These are phyloP conservation scores for Cryphonectria carpinicola DNA, from an alignment of 2,329 filamentous ascomycete genomes.

Conservation along the genomic window DNA sequence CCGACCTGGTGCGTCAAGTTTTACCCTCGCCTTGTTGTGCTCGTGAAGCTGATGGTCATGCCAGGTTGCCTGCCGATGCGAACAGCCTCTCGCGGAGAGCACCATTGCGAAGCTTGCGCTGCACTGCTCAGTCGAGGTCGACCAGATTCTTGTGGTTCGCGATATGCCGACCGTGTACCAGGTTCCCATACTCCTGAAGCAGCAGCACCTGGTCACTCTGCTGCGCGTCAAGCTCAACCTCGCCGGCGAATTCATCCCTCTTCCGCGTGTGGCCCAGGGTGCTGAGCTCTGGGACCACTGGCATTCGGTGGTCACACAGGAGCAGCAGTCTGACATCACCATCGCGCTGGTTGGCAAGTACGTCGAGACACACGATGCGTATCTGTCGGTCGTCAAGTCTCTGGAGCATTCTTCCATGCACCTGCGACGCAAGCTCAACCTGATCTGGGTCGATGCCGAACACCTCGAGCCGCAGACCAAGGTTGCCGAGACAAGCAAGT, in stretches of 20 bases:
- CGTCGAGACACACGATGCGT: slow-evolving; percentile 80
- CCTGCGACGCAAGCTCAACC: slow-evolving; percentile 76
- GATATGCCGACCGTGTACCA: slow-evolving; percentile 93
- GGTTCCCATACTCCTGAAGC: slow-evolving; percentile 86
- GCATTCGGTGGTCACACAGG: slow-evolving; percentile 70
- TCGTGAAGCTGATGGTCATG: slow-evolving; percentile 28
- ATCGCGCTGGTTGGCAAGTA: slow-evolving; percentile 96
- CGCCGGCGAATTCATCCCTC: slow-evolving; percentile 56
- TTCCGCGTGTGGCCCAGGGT: slow-evolving; percentile 64
- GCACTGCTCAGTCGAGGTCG: slow-evolving; percentile 82
- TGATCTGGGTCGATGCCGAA: slow-evolving; percentile 84
- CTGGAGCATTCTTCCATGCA: slow-evolving; percentile 92
- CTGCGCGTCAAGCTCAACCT: slow-evolving; percentile 70
- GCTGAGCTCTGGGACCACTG: slow-evolving; percentile 76
- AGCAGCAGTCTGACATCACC: slow-evolving; percentile 70
- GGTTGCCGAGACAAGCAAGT: slow-evolving; percentile 68
- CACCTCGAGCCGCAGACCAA: slow-evolving; percentile 74
- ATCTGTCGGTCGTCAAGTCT: slow-evolving; percentile 70
- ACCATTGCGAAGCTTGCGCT: slow-evolving; percentile 87
- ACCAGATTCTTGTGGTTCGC: slow-evolving; percentile 87
- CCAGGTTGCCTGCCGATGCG: slow-evolving; percentile 90
- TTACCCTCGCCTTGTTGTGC: slow-evolving; percentile 6
- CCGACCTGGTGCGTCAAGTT: slow-evolving; percentile 61
- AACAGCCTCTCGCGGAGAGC: slow-evolving; percentile 70
- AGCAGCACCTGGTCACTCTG: slow-evolving; percentile 75